Base-by-base conservation (phyloP, 2,329 filamentous ascomycete genomes). In the Helotiales sp. region DNA sequence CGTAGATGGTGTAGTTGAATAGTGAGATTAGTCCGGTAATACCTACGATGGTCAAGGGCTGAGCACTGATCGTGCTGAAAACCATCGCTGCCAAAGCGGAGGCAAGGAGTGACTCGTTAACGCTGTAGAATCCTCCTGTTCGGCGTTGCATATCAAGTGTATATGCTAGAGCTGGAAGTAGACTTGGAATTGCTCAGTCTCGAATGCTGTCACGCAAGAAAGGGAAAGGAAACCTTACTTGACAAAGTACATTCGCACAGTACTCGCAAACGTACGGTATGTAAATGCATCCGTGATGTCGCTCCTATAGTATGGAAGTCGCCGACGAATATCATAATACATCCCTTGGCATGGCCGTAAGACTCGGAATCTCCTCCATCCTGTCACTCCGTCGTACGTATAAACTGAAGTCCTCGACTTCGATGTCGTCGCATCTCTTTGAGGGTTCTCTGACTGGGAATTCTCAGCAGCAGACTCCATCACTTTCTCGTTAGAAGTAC, bases 1-100 rank as follows among this genome's bases (percentile, higher is more conserved):
- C 84, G 75, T 85, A 87, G 68, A 86, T 86, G 26, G 85, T 88
- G 71, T 86, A 87, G 73, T 87, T 87, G 79, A 88, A 87, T 0
- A 85, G 74, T 2, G 81, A 82, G 43, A 85, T 85, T 28, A 85
- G 75, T 67, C 86, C 85, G 4, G 85, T 87, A 43, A 87, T 83
- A 5, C 85, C 85, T 17, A 87, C 84, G 20, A 87, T 85, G 3
- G 84, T 87, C 50, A 87, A 75, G 0, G 85, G 85, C 71, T 87
- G 85, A 32, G 81, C 83, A 24, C 80, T 80, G 1, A 86, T 72
- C 6, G 83, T 72, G 71, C 82, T 86, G 74, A 87, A 87, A 1
- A 87, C 81, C 71, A 86, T 81, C 2, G 84, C 84, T 1, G 83
- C 84, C n/a, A 87, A 74, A 2, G 83, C 85, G 0, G 84, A 86